A percentile compares a stretch with the other conserved stretches of the same genome.
phyloP scores from a whole-genome alignment of 2,329 filamentous ascomycete genomes.

The Mollisiaceae sp. region DNA sequence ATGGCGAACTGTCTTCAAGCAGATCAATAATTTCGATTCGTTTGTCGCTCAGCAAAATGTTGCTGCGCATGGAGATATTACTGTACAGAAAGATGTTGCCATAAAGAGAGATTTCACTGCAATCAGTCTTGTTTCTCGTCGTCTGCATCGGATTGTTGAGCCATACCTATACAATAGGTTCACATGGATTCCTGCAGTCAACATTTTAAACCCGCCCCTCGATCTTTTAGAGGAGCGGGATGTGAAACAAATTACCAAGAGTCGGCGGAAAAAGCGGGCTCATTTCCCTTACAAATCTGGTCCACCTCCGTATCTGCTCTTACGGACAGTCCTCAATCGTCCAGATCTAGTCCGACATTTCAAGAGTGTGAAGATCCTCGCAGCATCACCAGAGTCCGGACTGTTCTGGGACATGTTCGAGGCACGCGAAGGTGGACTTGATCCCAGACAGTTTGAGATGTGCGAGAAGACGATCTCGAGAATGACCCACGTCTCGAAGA shows the following conservation, averaged over 20 bases:
- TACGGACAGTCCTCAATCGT: slow-evolving; percentile 16
- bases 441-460: background rate
- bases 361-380: slow-evolving; percentile 15
- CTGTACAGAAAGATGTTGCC: background rate
- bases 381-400: background rate
- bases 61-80: background rate
- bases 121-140: slow-evolving; percentile 14
- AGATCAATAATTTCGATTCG: background rate
- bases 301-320: slow-evolving; percentile 23
- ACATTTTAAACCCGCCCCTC: background rate
- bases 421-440: slow-evolving; percentile 22
- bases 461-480: slow-evolving; percentile 14
- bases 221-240: background rate
- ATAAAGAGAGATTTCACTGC: slow-evolving; percentile 4
- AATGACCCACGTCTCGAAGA: background rate
- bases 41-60: background rate
- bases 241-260: background rate
- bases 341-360: slow-evolving; percentile 15
- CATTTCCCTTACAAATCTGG: background rate
- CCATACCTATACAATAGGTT: background rate
- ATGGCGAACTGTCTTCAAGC: slow-evolving; percentile 10
- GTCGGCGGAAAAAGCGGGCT: background rate
- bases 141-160: background rate
- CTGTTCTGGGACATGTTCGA: slow-evolving; percentile 20
- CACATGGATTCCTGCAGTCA: background rate